These are phyloP conservation scores for Candida lessepsii DNA, from an alignment of 805 yeast genomes.

Conservation along the genomic window DNA sequence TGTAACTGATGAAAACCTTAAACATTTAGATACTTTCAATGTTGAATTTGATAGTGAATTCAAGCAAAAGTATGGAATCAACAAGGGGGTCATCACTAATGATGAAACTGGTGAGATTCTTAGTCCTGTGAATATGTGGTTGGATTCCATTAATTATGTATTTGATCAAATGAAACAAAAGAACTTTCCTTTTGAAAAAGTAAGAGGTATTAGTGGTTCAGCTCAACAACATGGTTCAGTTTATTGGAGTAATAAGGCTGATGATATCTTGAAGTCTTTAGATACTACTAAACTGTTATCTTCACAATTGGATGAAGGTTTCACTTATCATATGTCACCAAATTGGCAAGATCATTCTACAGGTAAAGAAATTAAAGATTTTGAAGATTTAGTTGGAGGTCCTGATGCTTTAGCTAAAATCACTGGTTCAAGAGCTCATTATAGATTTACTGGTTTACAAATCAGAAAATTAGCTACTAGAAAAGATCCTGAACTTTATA, in stretches of 20 bases:
- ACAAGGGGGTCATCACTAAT: constrained; percentile 62
- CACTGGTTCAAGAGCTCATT: constrained; percentile 87
- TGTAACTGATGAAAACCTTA: constrained; percentile 54
- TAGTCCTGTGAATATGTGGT: constrained; percentile 89
- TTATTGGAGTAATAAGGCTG: constrained; percentile 62
- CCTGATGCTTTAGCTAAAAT: constrained; percentile 60
- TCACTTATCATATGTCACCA: constrained; percentile 68
- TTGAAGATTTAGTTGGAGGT: constrained; percentile 58
- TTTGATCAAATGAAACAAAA: constrained; percentile 50
- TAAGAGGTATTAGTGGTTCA: constrained; percentile 75
- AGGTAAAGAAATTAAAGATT: constrained; percentile 57
- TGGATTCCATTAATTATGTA: constrained; percentile 73
- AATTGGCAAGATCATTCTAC: constrained; percentile 97
- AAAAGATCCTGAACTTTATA: constrained; percentile 47
- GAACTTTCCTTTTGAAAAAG: constrained; percentile 55
- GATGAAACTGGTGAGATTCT: constrained; percentile 58
- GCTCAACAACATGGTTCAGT: constrained; percentile 94
- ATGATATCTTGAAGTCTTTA: constrained; percentile 38
- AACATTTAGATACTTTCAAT: constrained; percentile 53
- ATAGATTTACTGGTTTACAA: constrained; percentile 90
- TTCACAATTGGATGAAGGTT: constrained; percentile 50
- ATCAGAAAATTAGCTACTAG: constrained; percentile 68
- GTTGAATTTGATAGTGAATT: constrained; percentile 73
- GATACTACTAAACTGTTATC: constrained; percentile 32
- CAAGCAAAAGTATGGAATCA: constrained; percentile 55